Evolutionary conservation across 2,329 filamentous ascomycete species (phyloP).

Genomic region (Shiraia bambusicola): DNA sequence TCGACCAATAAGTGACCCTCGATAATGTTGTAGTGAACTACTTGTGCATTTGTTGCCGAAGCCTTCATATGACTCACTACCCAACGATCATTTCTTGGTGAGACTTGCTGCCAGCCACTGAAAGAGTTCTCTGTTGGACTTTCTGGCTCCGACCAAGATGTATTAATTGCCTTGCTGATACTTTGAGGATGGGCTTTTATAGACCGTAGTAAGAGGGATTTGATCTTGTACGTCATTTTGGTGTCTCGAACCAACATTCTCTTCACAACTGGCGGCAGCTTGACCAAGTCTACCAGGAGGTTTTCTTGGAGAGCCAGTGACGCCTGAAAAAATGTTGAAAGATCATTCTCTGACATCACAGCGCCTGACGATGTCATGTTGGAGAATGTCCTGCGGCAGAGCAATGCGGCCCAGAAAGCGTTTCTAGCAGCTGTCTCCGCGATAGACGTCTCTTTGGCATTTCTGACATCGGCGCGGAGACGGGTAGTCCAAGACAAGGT

Average conservation of each 20-base stretch:
- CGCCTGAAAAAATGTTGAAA: constrained; percentile 38
- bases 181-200: constrained; percentile 32
- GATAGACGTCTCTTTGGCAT: constrained; percentile 43
- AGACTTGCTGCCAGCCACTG: constrained; percentile 26
- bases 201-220: constrained; percentile 36
- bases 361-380: constrained; percentile 14
- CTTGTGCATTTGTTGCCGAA: constrained; percentile 29
- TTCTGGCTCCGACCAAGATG: constrained; percentile 47
- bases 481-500: constrained; percentile 52
- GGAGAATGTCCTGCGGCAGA: constrained; percentile 56
- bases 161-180: constrained; percentile 41
- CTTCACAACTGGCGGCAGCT: constrained; percentile 35
- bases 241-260: constrained; percentile 49
- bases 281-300: constrained; percentile 38
- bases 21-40: constrained; percentile 47
- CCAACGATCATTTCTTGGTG: constrained; percentile 30
- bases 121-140: constrained; percentile 21
- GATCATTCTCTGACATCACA: constrained; percentile 9
- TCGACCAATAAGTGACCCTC: constrained; percentile 53
- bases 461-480: constrained; percentile 51
- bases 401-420: constrained; percentile 55
- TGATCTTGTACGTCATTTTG: constrained; percentile 48
- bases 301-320: constrained; percentile 52
- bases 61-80: constrained; percentile 27
- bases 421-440: constrained; percentile 48